Percentiles rank a stretch among this genome's conserved stretches.
These are phyloP conservation scores for Didymella pinodella DNA, from an alignment of 2,329 filamentous ascomycete genomes.

Conservation along the genomic window DNA sequence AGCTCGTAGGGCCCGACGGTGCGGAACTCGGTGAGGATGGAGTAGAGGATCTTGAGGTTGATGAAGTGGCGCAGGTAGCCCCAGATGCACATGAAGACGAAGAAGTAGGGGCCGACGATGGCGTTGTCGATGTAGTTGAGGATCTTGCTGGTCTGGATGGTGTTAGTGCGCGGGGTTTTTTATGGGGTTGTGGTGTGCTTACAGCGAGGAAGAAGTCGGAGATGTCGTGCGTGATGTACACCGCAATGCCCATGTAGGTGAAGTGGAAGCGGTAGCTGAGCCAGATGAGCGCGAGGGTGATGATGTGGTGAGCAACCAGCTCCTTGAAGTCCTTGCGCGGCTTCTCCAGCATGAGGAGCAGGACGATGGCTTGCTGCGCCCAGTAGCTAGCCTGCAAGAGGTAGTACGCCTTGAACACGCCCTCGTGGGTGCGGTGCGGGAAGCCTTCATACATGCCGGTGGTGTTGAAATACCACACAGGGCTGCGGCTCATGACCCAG, in stretches of 20 bases:
- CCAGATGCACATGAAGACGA: slow-evolving; percentile 82
- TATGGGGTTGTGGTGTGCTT: slow-evolving; percentile 51
- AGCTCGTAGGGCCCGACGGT: slow-evolving; percentile 78
- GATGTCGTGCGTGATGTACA: slow-evolving; percentile 94
- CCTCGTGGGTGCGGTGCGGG: slow-evolving; percentile 83
- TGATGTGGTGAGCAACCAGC: slow-evolving; percentile 88
- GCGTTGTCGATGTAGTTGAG: slow-evolving; percentile 87
- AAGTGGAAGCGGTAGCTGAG: slow-evolving; percentile 96
- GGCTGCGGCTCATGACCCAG: slow-evolving; percentile 89
- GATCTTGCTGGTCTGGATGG: slow-evolving; percentile 78
- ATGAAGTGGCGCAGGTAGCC: slow-evolving; percentile 88
- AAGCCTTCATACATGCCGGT: slow-evolving; percentile 87
- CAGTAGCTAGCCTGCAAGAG: slow-evolving; percentile 94
- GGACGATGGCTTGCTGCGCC: slow-evolving; percentile 90
- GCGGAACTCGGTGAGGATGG: slow-evolving; percentile 76
- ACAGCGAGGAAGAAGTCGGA: slow-evolving; percentile 95
- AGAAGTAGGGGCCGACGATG: slow-evolving; percentile 84
- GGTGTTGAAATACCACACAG: slow-evolving; percentile 96
- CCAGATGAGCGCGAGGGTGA: slow-evolving; percentile 82
- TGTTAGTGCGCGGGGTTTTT: neutral
- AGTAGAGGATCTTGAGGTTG: slow-evolving; percentile 79
- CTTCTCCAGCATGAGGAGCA: slow-evolving; percentile 88
- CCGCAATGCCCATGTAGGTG: slow-evolving; percentile 89
- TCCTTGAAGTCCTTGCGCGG: slow-evolving; percentile 95
- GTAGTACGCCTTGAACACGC: slow-evolving; percentile 92